Base-by-base conservation (phyloP, 148 eudicot genomes). In the Diospyros kaki region DNA sequence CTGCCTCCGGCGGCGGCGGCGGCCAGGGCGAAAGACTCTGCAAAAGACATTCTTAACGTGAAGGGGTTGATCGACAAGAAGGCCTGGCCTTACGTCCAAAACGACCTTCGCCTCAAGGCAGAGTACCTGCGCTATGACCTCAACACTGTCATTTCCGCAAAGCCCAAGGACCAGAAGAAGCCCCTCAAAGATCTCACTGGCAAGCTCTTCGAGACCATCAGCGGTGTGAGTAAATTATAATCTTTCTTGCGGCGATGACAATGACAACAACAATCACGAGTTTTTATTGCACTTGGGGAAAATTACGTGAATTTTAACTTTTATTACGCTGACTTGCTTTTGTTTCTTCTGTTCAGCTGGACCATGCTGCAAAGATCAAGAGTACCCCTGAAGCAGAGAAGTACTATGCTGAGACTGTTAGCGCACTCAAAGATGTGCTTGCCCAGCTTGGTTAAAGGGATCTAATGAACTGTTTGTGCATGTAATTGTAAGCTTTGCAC, bases 1-100 rank as follows among this genome's bases (percentile, higher is more conserved):
- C 58, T 89, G 76, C 0, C 88, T 5, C 94, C 98, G 8, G 10
- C 87, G 15, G 87, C 89, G 67, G 99, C 99, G 52, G 91, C 89
- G n/a, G 72, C 9, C n/a, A 83, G 99, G 67, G 90, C 81, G 3
- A 95, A 95, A 85, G 99, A 83, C 55, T 95, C 99, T 0, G 99
- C 99, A 14, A 87, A 88, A 75, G 99, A 93, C 2, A 95, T 95
- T 39, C 5, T 93, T 40, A 83, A 78, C 14, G 99, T 95, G 42
- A 95, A 95, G 78, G 67, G 64, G 4, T 77, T 89, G 0, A 95
- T 95, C 38, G 90, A 91, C 77, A 95, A 91, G 88, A 93, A 95
- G 87, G 98, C 98, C 1, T 96, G 99, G 99, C 99, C 99, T 1
- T 93, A 84, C 46, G 99, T 91, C 71, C 98, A 89, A 17, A 93